Conservation (phyloP, 1,139 yeast species). For the Pneumocystis jirovecii region DNA sequence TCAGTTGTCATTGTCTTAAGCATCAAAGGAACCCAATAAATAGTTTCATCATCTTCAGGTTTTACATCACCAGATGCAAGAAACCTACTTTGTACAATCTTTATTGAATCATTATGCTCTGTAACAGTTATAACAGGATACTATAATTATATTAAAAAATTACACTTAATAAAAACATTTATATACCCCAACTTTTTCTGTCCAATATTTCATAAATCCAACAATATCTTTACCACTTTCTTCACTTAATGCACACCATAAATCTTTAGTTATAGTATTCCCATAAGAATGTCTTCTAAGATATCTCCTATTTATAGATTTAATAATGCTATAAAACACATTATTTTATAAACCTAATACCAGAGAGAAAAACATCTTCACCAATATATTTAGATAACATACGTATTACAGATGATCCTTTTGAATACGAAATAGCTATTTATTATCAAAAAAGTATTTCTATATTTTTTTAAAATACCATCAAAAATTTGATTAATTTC, state of each 20-base stretch:
- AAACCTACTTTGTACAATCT: constrained; percentile 57
- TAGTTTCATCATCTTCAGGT: constrained; percentile 50
- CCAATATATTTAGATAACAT: constrained; percentile 71
- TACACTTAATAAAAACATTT: not conserved
- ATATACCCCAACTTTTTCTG: constrained; percentile 48
- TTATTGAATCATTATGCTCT: constrained; percentile 29
- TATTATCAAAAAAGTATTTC: constrained; percentile 23
- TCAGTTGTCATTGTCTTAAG: constrained; percentile 53
- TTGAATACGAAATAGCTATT: constrained; percentile 70
- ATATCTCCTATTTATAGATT: constrained; percentile 31
- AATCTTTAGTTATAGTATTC: constrained; percentile 64
- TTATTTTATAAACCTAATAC: constrained; percentile 32
- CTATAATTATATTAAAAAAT: not conserved
- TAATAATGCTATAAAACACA: not conserved
- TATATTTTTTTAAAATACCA: not conserved
- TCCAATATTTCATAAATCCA: constrained; percentile 67
- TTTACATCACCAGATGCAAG: constrained; percentile 65
- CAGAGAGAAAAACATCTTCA: constrained; percentile 56
- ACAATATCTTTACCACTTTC: constrained; percentile 64
- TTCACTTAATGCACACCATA: constrained; percentile 62
- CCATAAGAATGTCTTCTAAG: constrained; percentile 55
- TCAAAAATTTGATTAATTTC: constrained; percentile 58
- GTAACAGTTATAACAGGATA: constrained; percentile 62
- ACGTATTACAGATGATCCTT: constrained; percentile 65
- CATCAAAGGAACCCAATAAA: constrained; percentile 76